Conservation (phyloP, 140 eudicot species). For the Oenanthe javanica region DNA sequence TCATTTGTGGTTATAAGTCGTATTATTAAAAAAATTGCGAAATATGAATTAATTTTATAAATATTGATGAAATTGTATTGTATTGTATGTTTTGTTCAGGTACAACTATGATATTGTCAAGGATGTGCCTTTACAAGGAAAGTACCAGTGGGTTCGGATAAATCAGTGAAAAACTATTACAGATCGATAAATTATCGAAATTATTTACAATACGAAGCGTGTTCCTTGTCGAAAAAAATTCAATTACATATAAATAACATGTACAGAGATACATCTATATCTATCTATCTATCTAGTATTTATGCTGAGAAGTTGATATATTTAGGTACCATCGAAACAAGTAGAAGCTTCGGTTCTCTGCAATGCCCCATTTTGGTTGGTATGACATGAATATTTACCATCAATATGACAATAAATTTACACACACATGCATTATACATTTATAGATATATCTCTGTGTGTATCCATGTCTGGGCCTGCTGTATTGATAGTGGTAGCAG, state of each 20-base stretch:
- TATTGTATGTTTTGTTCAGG: conserved; percentile 32
- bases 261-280: not conserved
- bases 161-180: conserved; percentile 26
- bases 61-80: not conserved
- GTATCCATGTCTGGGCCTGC: not conserved
- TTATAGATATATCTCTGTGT: not conserved
- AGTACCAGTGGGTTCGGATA: conserved; percentile 72
- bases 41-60: not conserved
- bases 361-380: conserved; percentile 7
- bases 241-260: not conserved
- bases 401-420: not conserved
- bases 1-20: too few relatives aligned
- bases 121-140: conserved; percentile 67
- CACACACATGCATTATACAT: not conserved
- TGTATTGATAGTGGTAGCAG: conserved; percentile 1
- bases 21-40: not conserved
- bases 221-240: not conserved
- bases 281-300: not conserved
- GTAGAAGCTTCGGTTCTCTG: conserved; percentile 12
- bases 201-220: not conserved
- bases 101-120: conserved; percentile 76
- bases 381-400: not conserved
- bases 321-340: not conserved
- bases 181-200: not conserved
- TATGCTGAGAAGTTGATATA: not conserved